These are phyloP conservation scores for Carpinus viminea DNA, from an alignment of 306 rosid genomes.

Conservation along the genomic window DNA sequence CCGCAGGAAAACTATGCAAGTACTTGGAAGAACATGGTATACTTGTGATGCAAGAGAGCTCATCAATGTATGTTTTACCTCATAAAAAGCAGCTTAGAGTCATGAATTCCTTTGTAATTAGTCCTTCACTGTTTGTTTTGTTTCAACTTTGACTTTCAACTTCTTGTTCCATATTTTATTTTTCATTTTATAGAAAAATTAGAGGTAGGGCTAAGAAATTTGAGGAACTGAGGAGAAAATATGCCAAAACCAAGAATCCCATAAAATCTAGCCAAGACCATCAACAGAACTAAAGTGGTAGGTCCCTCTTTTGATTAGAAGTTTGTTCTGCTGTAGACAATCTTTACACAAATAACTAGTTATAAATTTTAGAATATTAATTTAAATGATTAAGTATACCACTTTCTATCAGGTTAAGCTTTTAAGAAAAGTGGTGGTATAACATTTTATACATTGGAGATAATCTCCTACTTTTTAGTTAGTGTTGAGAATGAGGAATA, in stretches of 20 bases:
- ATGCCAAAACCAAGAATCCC: background rate
- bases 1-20: slow-evolving; percentile 34
- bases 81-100: background rate
- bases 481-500: background rate
- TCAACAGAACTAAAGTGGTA: background rate
- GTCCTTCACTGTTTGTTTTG: background rate
- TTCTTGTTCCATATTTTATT: background rate
- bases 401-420: too few species aligned
- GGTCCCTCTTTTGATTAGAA: background rate
- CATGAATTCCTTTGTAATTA: background rate
- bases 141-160: background rate
- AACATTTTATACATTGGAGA: background rate
- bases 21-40: slow-evolving; percentile 40
- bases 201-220: background rate
- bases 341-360: background rate
- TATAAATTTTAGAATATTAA: background rate
- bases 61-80: slow-evolving; percentile 37
- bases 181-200: background rate
- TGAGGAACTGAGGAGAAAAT: background rate
- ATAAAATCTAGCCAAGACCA: background rate
- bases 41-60: slow-evolving; percentile 37
- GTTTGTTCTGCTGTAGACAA: background rate
- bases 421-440: background rate
- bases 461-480: background rate
- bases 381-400: too few species aligned